Percentiles rank a stretch among this genome's conserved stretches.
phyloP scores from a whole-genome alignment of 768 basidiomycete species.

The Omphalotus guepiniiformis region DNA sequence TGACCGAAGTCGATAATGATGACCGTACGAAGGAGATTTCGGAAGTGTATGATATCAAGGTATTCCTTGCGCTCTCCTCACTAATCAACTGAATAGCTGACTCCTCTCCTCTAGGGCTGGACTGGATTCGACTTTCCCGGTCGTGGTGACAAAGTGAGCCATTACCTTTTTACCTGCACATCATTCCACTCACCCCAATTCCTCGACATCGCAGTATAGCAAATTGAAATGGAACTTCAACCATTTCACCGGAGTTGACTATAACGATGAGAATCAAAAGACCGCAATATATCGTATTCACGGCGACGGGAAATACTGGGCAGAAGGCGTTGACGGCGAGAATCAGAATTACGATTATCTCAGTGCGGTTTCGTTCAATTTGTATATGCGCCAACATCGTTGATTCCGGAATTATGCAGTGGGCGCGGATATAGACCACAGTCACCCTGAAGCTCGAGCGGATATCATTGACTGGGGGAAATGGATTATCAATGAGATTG shows the following conservation, averaged over 20 bases:
- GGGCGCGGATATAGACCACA: slow-evolving; percentile 47
- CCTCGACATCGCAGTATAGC: slow-evolving; percentile 39
- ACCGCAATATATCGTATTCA: slow-evolving; percentile 54
- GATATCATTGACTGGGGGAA: slow-evolving; percentile 56
- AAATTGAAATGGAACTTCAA: slow-evolving; percentile 50
- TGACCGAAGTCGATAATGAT: slow-evolving; percentile 47
- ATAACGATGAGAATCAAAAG: slow-evolving; percentile 49
- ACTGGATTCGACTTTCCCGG: slow-evolving; percentile 62
- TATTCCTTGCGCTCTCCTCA: not conserved
- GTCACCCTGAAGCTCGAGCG: slow-evolving; percentile 54
- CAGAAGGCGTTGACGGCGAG: slow-evolving; percentile 55
- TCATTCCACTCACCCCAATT: too few species aligned
- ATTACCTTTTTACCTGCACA: not conserved
- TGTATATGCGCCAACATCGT: not conserved
- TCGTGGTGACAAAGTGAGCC: slow-evolving; percentile 46
- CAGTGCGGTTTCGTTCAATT: slow-evolving; percentile 22
- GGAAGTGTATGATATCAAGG: slow-evolving; percentile 17
- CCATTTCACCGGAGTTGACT: slow-evolving; percentile 65
- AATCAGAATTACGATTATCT: slow-evolving; percentile 63
- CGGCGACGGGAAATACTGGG: slow-evolving; percentile 55
- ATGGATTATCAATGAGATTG: slow-evolving; percentile 42
- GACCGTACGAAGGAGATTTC: slow-evolving; percentile 29
- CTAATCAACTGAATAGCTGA: slow-evolving; percentile 7
- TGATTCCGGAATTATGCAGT: slow-evolving; percentile 8
- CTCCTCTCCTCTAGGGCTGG: slow-evolving; percentile 41